Evolutionary conservation across 1,139 yeast genomes (phyloP).

Genomic region (Saccharomyces hybrid): DNA sequence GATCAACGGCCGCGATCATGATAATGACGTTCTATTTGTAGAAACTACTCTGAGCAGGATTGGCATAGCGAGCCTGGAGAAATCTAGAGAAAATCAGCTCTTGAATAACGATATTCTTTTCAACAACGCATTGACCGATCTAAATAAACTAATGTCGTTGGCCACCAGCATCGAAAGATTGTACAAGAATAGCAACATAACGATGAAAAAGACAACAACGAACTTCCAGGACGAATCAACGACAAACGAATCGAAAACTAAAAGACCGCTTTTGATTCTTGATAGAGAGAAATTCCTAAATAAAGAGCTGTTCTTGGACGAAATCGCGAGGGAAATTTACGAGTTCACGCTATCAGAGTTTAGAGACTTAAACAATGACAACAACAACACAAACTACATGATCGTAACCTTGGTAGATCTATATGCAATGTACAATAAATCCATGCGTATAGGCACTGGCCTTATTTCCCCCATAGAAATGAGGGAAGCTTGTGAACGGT

Average conservation of each 20-base stretch:
- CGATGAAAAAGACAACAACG: constrained; percentile 16
- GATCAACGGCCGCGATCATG: constrained; percentile 9
- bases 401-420: constrained; percentile 51
- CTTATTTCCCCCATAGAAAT: constrained; percentile 54
- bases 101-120: constrained; percentile 56
- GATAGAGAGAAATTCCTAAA: constrained; percentile 32
- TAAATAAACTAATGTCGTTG: constrained; percentile 67
- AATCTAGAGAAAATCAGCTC: constrained; percentile 48
- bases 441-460: constrained; percentile 48
- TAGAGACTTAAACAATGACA: constrained; percentile 17
- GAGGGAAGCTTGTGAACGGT: constrained; percentile 42
- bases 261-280: constrained; percentile 26
- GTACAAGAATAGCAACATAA: constrained; percentile 27
- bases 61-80: constrained; percentile 71
- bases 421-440: constrained; percentile 53
- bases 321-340: constrained; percentile 47
- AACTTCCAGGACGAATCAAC: background rate
- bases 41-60: constrained; percentile 21
- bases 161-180: constrained; percentile 67
- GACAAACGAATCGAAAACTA: background rate
- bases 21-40: constrained; percentile 13
- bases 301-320: constrained; percentile 31
- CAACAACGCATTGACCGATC: constrained; percentile 64
- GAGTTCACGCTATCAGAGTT: constrained; percentile 42
- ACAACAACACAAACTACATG: constrained; percentile 44